phyloP scores from a whole-genome alignment of 2,329 filamentous ascomycete genomes.

The Colletotrichum nymphaeae region DNA sequence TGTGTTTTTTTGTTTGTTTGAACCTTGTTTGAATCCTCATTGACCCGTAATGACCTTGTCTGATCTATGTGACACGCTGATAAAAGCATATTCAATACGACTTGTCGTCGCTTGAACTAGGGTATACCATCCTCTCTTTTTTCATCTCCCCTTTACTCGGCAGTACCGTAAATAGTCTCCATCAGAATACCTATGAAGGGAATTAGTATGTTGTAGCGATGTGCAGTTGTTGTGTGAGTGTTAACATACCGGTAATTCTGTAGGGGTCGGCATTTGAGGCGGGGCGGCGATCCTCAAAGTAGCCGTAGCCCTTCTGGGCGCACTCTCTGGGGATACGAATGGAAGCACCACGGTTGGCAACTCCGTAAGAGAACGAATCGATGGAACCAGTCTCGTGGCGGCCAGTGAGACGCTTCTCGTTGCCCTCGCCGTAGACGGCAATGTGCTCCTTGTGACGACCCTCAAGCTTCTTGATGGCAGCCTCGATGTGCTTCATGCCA shows the following conservation, averaged over 20 bases:
- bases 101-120: conserved; percentile 26
- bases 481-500: conserved; percentile 95
- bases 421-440: conserved; percentile 94
- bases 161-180: conserved; percentile 37
- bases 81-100: conserved; percentile 36
- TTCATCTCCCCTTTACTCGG: conserved; percentile 29
- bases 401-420: conserved; percentile 93
- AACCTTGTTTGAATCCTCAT: conserved; percentile 28
- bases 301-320: conserved; percentile 90
- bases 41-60: conserved; percentile 34
- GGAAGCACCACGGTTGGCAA: conserved; percentile 94
- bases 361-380: conserved; percentile 92
- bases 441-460: conserved; percentile 86
- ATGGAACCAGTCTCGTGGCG: conserved; percentile 94
- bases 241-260: conserved; percentile 35
- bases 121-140: conserved; percentile 31
- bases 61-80: conserved; percentile 36
- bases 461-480: conserved; percentile 85
- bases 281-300: conserved; percentile 88
- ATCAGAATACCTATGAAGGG: conserved; percentile 24
- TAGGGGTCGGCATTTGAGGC: conserved; percentile 69
- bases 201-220: not conserved
- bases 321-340: conserved; percentile 91
- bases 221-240: not conserved
- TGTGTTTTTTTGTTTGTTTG: not conserved